Percentiles rank a stretch among this genome's conserved stretches.
Conservation (phyloP, 495 filamentous ascomycete species). For the Sordaria brevicollis region DNA sequence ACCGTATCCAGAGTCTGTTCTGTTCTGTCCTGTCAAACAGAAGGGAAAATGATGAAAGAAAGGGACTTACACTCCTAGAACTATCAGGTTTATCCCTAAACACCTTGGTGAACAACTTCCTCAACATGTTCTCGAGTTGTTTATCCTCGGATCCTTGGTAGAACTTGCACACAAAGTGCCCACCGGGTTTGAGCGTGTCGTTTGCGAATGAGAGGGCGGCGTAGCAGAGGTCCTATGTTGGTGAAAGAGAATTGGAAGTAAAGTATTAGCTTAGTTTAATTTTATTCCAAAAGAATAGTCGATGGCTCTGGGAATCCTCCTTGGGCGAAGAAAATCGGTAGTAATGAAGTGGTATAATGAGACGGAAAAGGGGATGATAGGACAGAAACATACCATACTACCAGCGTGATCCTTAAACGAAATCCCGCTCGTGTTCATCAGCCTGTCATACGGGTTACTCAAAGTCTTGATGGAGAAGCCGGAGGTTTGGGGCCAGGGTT, state of each 20-base stretch:
- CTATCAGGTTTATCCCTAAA: conserved; percentile 80
- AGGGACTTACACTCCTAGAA: conserved; percentile 63
- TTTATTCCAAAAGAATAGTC: background rate
- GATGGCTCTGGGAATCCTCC: background rate
- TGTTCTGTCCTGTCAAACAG: background rate
- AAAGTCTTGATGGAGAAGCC: conserved; percentile 75
- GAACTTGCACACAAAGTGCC: conserved; percentile 95
- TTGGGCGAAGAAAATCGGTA: too few relatives aligned
- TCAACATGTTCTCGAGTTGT: conserved; percentile 59
- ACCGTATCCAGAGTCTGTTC: background rate
- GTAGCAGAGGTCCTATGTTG: conserved; percentile 68
- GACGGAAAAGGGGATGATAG: background rate
- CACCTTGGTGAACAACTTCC: conserved; percentile 65
- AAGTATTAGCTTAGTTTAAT: background rate
- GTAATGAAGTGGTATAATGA: background rate
- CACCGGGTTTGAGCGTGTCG: conserved; percentile 70
- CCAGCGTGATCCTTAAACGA: conserved; percentile 78
- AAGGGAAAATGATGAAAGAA: background rate
- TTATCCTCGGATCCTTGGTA: conserved; percentile 86
- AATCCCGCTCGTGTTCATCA: conserved; percentile 97
- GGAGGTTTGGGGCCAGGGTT: conserved; percentile 74
- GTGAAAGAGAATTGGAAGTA: background rate
- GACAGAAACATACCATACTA: conserved; percentile 66
- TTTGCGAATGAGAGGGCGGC: conserved; percentile 74
- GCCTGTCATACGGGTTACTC: conserved; percentile 88